Evolutionary conservation across 768 basidiomycete species (phyloP).

Genomic region (Phlebiopsis flavidoalba): DNA sequence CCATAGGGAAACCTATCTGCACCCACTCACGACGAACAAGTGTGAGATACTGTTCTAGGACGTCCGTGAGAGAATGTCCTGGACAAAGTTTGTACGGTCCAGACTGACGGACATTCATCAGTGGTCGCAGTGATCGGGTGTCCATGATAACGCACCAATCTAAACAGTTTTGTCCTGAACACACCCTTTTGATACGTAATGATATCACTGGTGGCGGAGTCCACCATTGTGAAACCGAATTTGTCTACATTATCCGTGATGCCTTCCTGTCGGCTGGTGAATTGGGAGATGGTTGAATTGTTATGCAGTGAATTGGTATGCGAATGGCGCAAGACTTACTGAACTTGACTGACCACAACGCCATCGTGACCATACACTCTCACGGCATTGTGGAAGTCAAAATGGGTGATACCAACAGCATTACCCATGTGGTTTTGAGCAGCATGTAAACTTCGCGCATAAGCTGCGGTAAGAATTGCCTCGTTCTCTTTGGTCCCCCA

Average conservation of each 20-base stretch:
- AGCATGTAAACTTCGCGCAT: conserved; percentile 71
- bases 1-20: conserved; percentile 67
- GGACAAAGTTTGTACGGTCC: conserved; percentile 95
- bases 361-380: conserved; percentile 82
- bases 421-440: conserved; percentile 60
- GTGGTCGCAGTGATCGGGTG: background rate
- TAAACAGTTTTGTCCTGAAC: conserved; percentile 91
- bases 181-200: conserved; percentile 89
- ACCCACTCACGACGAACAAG: conserved; percentile 78
- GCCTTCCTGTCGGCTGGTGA: conserved; percentile 50
- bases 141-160: conserved; percentile 59
- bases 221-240: conserved; percentile 84
- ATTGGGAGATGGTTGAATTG: background rate
- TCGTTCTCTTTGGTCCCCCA: conserved; percentile 94
- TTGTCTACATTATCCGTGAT: conserved; percentile 63
- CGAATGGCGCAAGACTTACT: conserved; percentile 29
- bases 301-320: background rate
- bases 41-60: conserved; percentile 76
- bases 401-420: conserved; percentile 76
- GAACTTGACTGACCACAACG: conserved; percentile 69
- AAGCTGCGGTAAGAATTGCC: conserved; percentile 74
- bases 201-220: conserved; percentile 56
- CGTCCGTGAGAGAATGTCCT: conserved; percentile 88
- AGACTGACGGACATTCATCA: conserved; percentile 45
- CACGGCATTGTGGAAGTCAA: conserved; percentile 90